Base-by-base conservation (phyloP, 73 alveolate genomes). In the Paramecium sonneborni region DNA sequence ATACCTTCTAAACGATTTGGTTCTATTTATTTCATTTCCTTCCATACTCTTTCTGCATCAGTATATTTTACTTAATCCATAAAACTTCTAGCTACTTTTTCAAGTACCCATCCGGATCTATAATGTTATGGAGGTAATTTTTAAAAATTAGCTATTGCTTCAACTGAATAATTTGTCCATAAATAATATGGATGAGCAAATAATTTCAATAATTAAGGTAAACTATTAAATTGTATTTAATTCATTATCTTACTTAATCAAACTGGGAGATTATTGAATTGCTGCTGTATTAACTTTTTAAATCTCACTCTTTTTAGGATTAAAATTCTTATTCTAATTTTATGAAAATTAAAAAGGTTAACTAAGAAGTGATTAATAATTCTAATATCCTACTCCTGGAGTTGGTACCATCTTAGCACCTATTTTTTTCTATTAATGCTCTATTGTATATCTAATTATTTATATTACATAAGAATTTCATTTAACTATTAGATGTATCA, bases 1-100 rank as follows among this genome's bases (percentile, higher is more conserved):
- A 97, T 93, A 0, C 99, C 99, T 67, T 97, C 98, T 20, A 97
- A 92, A 68, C 97, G 89, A 79, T 97, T 95, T 14, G 99, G 99
- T 62, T 97, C 99, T 35, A 96, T 92, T 34, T 94, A 79, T 86
- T 92, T 85, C 86, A 96, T 94, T 92, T 95, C 95, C 79, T 84
- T 55, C 84, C 95, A 97, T 82, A 92, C 84, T 91, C 96, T 96
- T 79, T 97, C 99, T 3, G 98, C 97, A 76, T 97, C 98, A 46
- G 93, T 68, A 92, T 97, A 97, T 85, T 97, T 95, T 12, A 95
- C 95, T 91, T 95, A 70, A 90, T 97, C 99, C 93, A 97, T 96
- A 93, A 95, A 97, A 85, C 98, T 92, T 86, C 98, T 85, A 4
- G 98, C 99, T 39, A 97, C 95, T 82, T 96, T 95, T 23, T 97